Conservation (phyloP, 2,329 filamentous ascomycete species). For the Laburnicola sp. region DNA sequence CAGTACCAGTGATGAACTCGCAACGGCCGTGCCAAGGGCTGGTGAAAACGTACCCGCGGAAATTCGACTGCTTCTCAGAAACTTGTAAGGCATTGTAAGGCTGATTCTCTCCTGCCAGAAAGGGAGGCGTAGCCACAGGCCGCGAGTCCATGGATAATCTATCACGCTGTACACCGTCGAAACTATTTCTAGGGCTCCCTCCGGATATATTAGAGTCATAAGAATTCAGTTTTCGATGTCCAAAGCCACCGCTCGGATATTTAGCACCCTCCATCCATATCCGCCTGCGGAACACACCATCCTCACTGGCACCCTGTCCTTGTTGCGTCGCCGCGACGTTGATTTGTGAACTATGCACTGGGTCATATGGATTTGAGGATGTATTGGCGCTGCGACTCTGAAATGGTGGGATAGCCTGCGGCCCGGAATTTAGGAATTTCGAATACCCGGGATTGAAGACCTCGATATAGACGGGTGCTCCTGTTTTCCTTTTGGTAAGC, state of each 20-base stretch:
- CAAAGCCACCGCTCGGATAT: slow-evolving; percentile 44
- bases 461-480: slow-evolving; percentile 55
- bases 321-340: not conserved
- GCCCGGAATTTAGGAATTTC: slow-evolving; percentile 53
- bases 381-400: slow-evolving; percentile 20
- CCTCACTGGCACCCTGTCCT: not conserved
- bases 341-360: not conserved
- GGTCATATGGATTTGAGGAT: slow-evolving; percentile 16
- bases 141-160: slow-evolving; percentile 19
- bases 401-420: slow-evolving; percentile 15
- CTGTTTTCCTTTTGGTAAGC: slow-evolving; percentile 40
- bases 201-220: slow-evolving; percentile 30
- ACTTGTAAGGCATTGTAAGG: slow-evolving; percentile 38
- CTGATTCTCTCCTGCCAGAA: slow-evolving; percentile 31
- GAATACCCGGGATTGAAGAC: slow-evolving; percentile 63
- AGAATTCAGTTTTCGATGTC: slow-evolving; percentile 43
- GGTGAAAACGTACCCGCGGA: slow-evolving; percentile 70
- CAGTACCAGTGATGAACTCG: slow-evolving; percentile 78
- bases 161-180: slow-evolving; percentile 17
- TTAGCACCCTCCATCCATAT: slow-evolving; percentile 54
- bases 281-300: slow-evolving; percentile 48
- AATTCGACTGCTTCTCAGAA: slow-evolving; percentile 56
- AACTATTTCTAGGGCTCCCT: slow-evolving; percentile 28
- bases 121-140: slow-evolving; percentile 19
- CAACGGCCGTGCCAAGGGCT: slow-evolving; percentile 88